A percentile compares a stretch with the other conserved stretches of the same genome.
phyloP scores from a whole-genome alignment of 805 yeast species.

The Barnettozyma salicaria region DNA sequence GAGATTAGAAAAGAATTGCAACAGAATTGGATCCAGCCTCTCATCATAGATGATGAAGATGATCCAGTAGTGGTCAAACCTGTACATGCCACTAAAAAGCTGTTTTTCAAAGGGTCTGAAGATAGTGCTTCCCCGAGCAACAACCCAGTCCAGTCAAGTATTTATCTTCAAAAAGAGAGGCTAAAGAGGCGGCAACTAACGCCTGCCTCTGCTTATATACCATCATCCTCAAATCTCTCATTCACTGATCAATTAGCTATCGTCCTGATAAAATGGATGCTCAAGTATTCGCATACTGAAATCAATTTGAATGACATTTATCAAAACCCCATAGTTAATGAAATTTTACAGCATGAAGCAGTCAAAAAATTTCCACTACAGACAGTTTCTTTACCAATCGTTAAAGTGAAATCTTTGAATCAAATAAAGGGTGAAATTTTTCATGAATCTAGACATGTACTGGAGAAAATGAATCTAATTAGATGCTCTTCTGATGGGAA shows the following conservation, averaged over 20 bases:
- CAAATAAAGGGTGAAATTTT: conserved; percentile 22
- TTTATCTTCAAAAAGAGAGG: conserved; percentile 13
- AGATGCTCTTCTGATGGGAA: conserved; percentile 7
- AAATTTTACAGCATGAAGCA: conserved; percentile 16
- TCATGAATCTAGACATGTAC: conserved; percentile 23
- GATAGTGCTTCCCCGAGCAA: conserved; percentile 6
- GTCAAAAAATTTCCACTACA: conserved; percentile 13
- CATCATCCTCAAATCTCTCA: neutral
- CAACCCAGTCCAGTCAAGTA: conserved; percentile 18
- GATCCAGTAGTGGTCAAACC: conserved; percentile 7
- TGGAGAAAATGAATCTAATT: conserved; percentile 21
- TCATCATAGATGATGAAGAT: conserved; percentile 12
- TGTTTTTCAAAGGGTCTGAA: conserved; percentile 3
- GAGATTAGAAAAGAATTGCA: conserved; percentile 21
- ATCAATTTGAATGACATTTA: conserved; percentile 19
- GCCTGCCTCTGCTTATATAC: conserved; percentile 6
- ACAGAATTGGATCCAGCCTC: conserved; percentile 32
- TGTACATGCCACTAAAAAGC: neutral
- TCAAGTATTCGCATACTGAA: conserved; percentile 6
- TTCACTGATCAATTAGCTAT: conserved; percentile 13
- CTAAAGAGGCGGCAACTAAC: conserved; percentile 11
- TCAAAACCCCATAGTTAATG: conserved; percentile 10
- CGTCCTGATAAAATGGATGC: conserved; percentile 22
- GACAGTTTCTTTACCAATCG: conserved; percentile 9
- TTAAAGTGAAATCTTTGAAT: conserved; percentile 10